Evolutionary conservation across 257 asterid species (phyloP), one percentile per base, ranked within the genome.

Genomic region (Solanum corneliomulleri): DNA sequence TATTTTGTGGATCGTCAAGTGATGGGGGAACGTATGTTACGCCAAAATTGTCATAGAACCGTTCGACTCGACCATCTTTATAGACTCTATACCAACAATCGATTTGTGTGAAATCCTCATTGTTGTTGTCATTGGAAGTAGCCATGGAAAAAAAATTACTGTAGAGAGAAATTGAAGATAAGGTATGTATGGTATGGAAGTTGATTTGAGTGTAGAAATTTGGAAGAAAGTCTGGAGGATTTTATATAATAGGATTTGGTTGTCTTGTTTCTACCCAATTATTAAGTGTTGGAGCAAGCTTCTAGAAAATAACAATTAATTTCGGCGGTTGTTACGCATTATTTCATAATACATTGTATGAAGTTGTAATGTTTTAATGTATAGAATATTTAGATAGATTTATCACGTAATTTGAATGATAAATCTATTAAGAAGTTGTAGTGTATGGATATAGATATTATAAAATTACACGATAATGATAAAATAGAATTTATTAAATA

Each of bases 31-130:
- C 91, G 33, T 75, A 75, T 1, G 21, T 11, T 75, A 75, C 12
- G 56, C 56, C 82, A 39, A 6, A 1, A 3, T 33, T 23, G 21
- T 82, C 89, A 14, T 84, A 49, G 66, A 88, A 90, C 58, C 95
- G 85, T 20, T 91, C 90, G 15, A 92, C 88, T 4, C 15, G 49
- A 52, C 94, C 93, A 20, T 90, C 80, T 21, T 91, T 92, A 91
- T 90, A 90, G 21, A 82, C 88, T 78, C 85, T 87, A 82, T 89
- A 4, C 15, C 23, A 70, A 11, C 93, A 89, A 66, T 71, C 90
- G 14, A 87, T 87, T 85, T 92, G 93, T 41, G 14, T 18, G 9
- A 37, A 44, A 35, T 35, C 8, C 4, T 72, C 80, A 35, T 71
- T 18, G 25, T 33, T 35, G 47, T 33, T 71, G 27, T 69, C 76